These are phyloP conservation scores for Aspergillus biplanus DNA, from an alignment of 495 filamentous ascomycete species.

Conservation along the genomic window DNA sequence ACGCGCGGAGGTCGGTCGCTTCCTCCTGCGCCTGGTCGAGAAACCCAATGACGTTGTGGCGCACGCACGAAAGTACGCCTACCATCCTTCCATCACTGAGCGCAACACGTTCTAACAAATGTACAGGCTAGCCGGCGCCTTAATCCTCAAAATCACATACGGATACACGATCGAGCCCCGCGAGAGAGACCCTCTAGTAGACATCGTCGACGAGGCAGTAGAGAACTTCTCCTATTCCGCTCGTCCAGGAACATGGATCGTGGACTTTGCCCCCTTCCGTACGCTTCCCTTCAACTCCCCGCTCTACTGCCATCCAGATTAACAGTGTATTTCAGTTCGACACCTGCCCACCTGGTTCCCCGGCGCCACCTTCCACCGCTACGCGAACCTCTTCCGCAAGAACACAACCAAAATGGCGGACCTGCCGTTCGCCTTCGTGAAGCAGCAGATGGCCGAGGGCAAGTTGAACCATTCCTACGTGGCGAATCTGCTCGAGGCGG, in stretches of 20 bases:
- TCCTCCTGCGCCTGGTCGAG: constrained; percentile 45
- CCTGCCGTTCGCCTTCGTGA: constrained; percentile 48
- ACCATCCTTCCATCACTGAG: not conserved
- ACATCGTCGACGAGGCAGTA: constrained; percentile 41
- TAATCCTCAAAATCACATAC: constrained; percentile 53
- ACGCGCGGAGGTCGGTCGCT: constrained; percentile 43
- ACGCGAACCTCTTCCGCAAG: constrained; percentile 33
- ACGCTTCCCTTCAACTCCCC: constrained; percentile 4
- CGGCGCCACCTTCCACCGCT: constrained; percentile 48
- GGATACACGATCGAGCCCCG: constrained; percentile 51
- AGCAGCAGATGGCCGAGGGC: constrained; percentile 42
- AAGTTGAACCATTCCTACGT: constrained; percentile 40
- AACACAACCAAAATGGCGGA: constrained; percentile 31
- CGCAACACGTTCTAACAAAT: not conserved
- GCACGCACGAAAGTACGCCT: constrained; percentile 41
- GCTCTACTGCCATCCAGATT: not conserved
- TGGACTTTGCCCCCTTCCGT: constrained; percentile 47
- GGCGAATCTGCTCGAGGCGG: constrained; percentile 36
- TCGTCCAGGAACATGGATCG: constrained; percentile 47
- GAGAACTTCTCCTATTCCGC: constrained; percentile 44
- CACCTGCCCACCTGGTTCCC: constrained; percentile 49
- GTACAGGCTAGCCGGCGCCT: constrained; percentile 40
- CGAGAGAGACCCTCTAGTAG: constrained; percentile 44
- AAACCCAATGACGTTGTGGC: constrained; percentile 35
- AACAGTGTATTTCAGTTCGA: constrained; percentile 23